phyloP scores from a whole-genome alignment of 495 filamentous ascomycete genomes.

The Halenospora varia region DNA sequence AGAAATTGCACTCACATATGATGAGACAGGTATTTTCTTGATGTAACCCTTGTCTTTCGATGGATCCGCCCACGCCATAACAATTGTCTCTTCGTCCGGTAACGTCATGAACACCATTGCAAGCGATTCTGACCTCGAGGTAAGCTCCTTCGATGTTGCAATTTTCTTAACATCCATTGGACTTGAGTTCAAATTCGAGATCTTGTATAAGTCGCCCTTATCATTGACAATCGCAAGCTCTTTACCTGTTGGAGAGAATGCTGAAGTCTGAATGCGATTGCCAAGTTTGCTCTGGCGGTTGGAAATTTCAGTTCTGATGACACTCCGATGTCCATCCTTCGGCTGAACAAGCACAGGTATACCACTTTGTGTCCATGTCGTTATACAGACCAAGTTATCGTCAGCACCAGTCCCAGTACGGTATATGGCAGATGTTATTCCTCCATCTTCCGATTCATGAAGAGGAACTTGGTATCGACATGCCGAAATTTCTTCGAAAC shows the following conservation, averaged over 20 bases:
- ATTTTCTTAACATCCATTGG: constrained; percentile 28
- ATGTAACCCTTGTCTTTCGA: constrained; percentile 26
- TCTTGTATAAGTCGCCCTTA: constrained; percentile 32
- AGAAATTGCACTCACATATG: not conserved
- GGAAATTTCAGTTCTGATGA: constrained; percentile 25
- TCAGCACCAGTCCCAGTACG: constrained; percentile 24
- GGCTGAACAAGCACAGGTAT: constrained; percentile 34
- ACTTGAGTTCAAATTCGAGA: constrained; percentile 31
- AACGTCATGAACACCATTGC: constrained; percentile 32
- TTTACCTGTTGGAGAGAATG: constrained; percentile 29
- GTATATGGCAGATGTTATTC: constrained; percentile 29
- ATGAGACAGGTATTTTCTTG: constrained; percentile 29
- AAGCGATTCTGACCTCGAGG: constrained; percentile 28
- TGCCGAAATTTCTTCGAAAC: constrained; percentile 27
- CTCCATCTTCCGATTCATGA: constrained; percentile 35
- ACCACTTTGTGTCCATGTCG: constrained; percentile 36
- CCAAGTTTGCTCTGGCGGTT: constrained; percentile 28
- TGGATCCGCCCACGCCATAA: constrained; percentile 33
- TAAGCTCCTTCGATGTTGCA: constrained; percentile 29
- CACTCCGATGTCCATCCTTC: constrained; percentile 28
- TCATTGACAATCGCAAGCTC: constrained; percentile 34
- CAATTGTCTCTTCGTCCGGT: constrained; percentile 30
- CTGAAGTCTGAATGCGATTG: constrained; percentile 31
- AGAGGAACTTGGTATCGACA: constrained; percentile 33
- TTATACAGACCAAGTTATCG: constrained; percentile 31